Percentiles rank a stretch among this genome's conserved stretches.
Conservation (phyloP, 768 basidiomycete genomes). For the Tubosaeta sp. region DNA sequence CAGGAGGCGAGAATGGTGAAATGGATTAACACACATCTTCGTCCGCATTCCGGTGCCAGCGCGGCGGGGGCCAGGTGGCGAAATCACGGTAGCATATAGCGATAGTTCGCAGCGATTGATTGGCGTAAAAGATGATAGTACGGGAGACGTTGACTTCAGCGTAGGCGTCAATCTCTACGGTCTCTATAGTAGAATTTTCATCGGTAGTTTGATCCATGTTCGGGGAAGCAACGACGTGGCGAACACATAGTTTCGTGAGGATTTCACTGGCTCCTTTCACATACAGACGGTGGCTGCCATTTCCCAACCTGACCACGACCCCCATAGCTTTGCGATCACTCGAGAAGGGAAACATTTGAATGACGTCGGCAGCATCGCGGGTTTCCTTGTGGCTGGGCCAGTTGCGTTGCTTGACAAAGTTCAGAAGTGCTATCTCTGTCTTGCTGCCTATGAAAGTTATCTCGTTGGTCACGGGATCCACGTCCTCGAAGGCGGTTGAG, state of each 20-base stretch:
- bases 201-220: constrained; percentile 15
- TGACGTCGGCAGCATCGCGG: constrained; percentile 54
- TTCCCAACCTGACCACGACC: constrained; percentile 61
- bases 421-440: constrained; percentile 89
- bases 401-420: constrained; percentile 74
- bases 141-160: constrained; percentile 80
- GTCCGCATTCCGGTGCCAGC: constrained; percentile 35
- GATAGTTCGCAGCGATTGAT: constrained; percentile 91
- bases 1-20: constrained; percentile 1
- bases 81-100: constrained; percentile 93
- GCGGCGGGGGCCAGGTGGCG: constrained; percentile 74
- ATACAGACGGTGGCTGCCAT: constrained; percentile 62
- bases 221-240: constrained; percentile 63
- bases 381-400: constrained; percentile 72
- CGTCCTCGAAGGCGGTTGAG: constrained; percentile 92
- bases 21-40: constrained; percentile 48
- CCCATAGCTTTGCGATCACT: constrained; percentile 95
- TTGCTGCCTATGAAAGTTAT: constrained; percentile 82
- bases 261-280: constrained; percentile 96
- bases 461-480: constrained; percentile 55
- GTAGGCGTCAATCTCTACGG: constrained; percentile 56
- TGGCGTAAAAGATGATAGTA: constrained; percentile 97
- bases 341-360: constrained; percentile 92
- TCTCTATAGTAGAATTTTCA: constrained; percentile 42
- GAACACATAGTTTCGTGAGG: constrained; percentile 68